Evolutionary conservation across 331 rosid genomes (phyloP).

Genomic region (Malus hybrid): DNA sequence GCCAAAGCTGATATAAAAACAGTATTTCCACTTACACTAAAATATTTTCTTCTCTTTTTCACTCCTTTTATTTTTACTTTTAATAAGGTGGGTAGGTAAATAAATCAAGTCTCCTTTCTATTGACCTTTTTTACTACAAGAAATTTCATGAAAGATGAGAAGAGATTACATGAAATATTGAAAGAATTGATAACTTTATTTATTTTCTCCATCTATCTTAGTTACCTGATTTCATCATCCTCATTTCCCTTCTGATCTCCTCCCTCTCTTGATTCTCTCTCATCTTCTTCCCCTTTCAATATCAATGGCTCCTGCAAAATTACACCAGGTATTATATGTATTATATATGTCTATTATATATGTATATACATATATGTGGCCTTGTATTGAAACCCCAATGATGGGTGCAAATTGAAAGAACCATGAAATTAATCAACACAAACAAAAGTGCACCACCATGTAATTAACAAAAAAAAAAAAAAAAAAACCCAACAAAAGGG

Average conservation of each 20-base stretch:
- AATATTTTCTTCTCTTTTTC: background rate
- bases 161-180: background rate
- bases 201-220: background rate
- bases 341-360: background rate
- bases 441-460: slow-evolving; percentile 26
- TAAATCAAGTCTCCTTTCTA: slow-evolving; percentile 19
- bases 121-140: no score
- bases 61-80: slow-evolving; percentile 1
- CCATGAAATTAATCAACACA: background rate
- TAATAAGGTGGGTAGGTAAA: slow-evolving; percentile 13
- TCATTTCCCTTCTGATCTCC: slow-evolving; percentile 26
- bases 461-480: slow-evolving; percentile 1
- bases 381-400: background rate
- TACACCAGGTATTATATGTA: slow-evolving; percentile 5
- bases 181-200: background rate
- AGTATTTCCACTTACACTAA: slow-evolving; percentile 52
- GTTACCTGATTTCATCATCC: slow-evolving; percentile 44
- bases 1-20: slow-evolving; percentile 42
- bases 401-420: slow-evolving; percentile 4
- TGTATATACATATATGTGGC: no score
- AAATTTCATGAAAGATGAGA: no score
- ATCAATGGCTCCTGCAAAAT: slow-evolving; percentile 31
- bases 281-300: slow-evolving; percentile 7
- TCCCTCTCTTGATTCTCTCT: slow-evolving; percentile 21
- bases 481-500: background rate